Evolutionary conservation across 805 yeast genomes (phyloP).

Genomic region (Starmerella cellae): DNA sequence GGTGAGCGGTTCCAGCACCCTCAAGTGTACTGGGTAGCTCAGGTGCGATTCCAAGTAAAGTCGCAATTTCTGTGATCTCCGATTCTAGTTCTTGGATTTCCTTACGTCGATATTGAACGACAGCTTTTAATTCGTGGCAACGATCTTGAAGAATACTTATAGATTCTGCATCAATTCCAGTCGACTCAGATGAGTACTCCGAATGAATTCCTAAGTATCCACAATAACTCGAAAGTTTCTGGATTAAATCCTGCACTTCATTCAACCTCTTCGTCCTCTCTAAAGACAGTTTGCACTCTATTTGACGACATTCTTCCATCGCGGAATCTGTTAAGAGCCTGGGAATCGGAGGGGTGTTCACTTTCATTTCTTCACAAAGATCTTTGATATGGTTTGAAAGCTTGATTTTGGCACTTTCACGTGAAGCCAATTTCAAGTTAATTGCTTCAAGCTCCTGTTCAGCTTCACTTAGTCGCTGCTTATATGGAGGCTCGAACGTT

Average conservation of each 20-base stretch:
- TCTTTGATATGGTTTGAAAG: background rate
- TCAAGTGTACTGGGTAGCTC: background rate
- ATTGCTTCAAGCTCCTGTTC: background rate
- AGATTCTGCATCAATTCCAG: background rate
- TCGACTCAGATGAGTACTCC: too few relatives aligned
- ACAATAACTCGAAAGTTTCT: background rate
- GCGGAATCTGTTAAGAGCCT: background rate
- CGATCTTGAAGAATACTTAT: background rate
- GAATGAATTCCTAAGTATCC: background rate
- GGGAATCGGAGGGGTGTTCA: background rate
- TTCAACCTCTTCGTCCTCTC: background rate
- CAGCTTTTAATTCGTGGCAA: background rate
- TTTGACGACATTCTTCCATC: background rate
- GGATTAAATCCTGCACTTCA: background rate
- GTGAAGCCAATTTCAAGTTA: background rate
- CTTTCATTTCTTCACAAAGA: background rate
- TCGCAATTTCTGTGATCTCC: background rate
- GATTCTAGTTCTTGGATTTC: background rate
- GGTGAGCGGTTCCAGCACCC: background rate
- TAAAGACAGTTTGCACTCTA: background rate
- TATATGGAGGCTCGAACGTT: background rate
- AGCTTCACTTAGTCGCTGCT: background rate
- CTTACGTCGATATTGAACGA: background rate
- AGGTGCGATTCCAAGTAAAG: background rate
- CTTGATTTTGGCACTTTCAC: background rate